Percentiles rank a stretch among this genome's conserved stretches.
Conservation (phyloP, 148 eudicot genomes). For the Heliosperma pusillum region DNA sequence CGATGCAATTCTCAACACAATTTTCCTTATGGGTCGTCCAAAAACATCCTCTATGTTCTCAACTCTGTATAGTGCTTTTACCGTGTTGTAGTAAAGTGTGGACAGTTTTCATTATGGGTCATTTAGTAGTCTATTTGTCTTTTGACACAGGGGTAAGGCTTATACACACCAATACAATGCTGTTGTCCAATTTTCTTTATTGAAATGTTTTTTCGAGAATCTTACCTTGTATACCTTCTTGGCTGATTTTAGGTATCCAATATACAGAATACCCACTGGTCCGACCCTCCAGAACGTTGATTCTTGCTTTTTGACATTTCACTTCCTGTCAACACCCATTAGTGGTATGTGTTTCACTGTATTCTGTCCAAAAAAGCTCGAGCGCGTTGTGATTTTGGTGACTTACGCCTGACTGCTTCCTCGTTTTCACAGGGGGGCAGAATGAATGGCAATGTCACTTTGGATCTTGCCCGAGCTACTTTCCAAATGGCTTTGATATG, state of each 20-base stretch:
- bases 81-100: neutral
- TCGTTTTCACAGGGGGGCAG: constrained; percentile 38
- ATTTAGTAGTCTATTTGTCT: neutral
- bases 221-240: constrained; percentile 7
- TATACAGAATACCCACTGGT: constrained; percentile 89
- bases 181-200: neutral
- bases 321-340: constrained; percentile 65
- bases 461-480: constrained; percentile 39
- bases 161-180: neutral
- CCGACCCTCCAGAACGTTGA: constrained; percentile 90
- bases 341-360: constrained; percentile 38
- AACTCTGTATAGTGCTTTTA: neutral
- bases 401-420: constrained; percentile 16
- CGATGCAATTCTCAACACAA: neutral
- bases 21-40: neutral
- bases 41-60: neutral
- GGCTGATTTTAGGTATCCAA: constrained; percentile 62
- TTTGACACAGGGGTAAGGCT: neutral
- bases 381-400: neutral
- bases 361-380: neutral
- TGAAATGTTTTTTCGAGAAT: neutral
- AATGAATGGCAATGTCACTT: constrained; percentile 37
- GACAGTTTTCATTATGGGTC: neutral
- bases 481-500: constrained; percentile 33
- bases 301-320: constrained; percentile 91